Evolutionary conservation across 2,329 filamentous ascomycete genomes (phyloP).

Genomic region (Exophiala calicioides): DNA sequence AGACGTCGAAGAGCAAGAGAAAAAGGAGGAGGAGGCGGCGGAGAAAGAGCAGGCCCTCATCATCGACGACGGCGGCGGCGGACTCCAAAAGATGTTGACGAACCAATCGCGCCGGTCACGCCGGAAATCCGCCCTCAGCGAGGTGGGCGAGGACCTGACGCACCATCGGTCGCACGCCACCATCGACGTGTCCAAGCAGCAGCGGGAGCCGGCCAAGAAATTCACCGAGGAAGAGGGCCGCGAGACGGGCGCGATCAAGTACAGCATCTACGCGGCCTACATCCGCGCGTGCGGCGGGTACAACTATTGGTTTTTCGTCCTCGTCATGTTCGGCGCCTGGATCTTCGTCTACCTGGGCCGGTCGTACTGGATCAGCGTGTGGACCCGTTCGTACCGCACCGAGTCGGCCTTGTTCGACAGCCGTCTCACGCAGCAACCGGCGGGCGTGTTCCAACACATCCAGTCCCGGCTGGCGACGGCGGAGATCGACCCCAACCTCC

Average conservation of each 20-base stretch:
- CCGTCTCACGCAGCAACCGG: conserved; percentile 21
- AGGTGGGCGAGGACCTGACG: conserved; percentile 13
- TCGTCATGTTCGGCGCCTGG: conserved; percentile 27
- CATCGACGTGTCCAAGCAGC: conserved; percentile 41
- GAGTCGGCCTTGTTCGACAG: conserved; percentile 22
- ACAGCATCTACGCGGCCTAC: conserved; percentile 67
- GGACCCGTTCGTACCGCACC: conserved; percentile 42
- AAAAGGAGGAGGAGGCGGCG: conserved; percentile 35
- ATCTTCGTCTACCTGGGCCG: conserved; percentile 25
- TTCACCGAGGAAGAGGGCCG: conserved; percentile 76
- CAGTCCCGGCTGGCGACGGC: conserved; percentile 14
- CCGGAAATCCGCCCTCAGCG: conserved; percentile 21
- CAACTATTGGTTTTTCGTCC: conserved; percentile 28
- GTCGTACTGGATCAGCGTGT: conserved; percentile 53
- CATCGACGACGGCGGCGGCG: conserved; percentile 43
- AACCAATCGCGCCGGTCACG: conserved; percentile 29
- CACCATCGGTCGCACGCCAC: conserved; percentile 24
- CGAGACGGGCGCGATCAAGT: conserved; percentile 69
- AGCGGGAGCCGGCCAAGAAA: conserved; percentile 56
- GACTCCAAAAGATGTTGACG: conserved; percentile 50
- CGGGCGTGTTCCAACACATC: conserved; percentile 24
- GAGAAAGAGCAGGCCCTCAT: conserved; percentile 37
- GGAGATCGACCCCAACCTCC: conserved; percentile 42
- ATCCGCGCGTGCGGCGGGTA: conserved; percentile 66
- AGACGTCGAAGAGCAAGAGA: conserved; percentile 51